Percentiles rank a stretch among this genome's conserved stretches.
phyloP scores from a whole-genome alignment of 2,329 filamentous ascomycete genomes.

The Whalleya microplaca region DNA sequence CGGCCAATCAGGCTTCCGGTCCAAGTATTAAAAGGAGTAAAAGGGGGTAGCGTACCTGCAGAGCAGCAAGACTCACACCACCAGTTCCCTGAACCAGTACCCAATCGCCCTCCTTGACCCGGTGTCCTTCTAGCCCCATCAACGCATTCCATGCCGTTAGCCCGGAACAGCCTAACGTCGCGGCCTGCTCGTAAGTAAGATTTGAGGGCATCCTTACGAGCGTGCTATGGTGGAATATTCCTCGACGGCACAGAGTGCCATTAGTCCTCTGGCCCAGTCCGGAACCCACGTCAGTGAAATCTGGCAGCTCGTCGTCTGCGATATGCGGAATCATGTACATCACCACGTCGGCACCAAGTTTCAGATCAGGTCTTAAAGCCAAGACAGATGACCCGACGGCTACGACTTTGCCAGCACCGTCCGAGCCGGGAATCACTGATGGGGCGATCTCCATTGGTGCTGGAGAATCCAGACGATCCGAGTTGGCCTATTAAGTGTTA shows the following conservation, averaged over 20 bases:
- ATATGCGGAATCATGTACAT: conserved; percentile 50
- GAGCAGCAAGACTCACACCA: conserved; percentile 42
- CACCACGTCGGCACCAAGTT: conserved; percentile 48
- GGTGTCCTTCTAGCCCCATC: conserved; percentile 47
- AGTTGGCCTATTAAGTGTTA: background rate
- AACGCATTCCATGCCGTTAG: conserved; percentile 57
- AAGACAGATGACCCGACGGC: conserved; percentile 23
- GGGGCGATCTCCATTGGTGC: conserved; percentile 2
- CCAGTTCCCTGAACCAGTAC: conserved; percentile 46
- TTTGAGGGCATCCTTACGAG: conserved; percentile 43
- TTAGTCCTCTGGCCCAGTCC: conserved; percentile 60
- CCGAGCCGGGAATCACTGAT: conserved; percentile 40
- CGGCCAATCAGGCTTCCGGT: background rate
- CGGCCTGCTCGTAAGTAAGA: conserved; percentile 34
- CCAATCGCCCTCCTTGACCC: conserved; percentile 42
- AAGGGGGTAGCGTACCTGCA: conserved; percentile 31
- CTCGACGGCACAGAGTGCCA: conserved; percentile 52
- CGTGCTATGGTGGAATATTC: conserved; percentile 49
- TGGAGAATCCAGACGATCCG: background rate
- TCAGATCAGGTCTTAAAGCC: conserved; percentile 18
- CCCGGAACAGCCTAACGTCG: conserved; percentile 52
- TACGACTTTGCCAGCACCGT: conserved; percentile 55
- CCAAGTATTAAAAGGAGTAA: background rate
- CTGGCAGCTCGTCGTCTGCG: conserved; percentile 59
- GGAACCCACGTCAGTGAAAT: conserved; percentile 61